Evolutionary conservation across 192 early-diverging fungal species (phyloP), one percentile per base, ranked within the genome.

Genomic region (Mortierella antarctica): DNA sequence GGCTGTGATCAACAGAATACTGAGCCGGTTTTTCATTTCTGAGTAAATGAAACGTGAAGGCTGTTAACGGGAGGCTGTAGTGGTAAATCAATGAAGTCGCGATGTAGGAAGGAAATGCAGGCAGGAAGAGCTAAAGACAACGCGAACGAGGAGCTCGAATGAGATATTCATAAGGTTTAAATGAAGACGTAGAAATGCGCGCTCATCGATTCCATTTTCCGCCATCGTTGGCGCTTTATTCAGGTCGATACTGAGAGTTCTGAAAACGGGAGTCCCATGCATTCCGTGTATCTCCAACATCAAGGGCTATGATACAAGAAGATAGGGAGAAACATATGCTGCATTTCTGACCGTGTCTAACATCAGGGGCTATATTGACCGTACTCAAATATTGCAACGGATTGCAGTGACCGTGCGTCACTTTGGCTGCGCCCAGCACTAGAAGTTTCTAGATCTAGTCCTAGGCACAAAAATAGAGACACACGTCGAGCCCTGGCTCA

Each of bases 161-260:
- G n/a, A 20, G n/a, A 55, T 55, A 6, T 55, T 55, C 53, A 6
- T 6, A 17, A 17, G 53, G 53, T 55, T 55, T 55, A 55, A 55
- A 55, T 55, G 15, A 55, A 11, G 53, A 55, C 14, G 21, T 18
- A 55, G 53, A 55, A 55, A 55, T 55, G 53, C 53, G 53, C 53
- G 15, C 53, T 18, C 53, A 55, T 18, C 53, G 21, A 55, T 55
- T 17, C n/a, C n/a, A n/a, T n/a, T n/a, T n/a, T n/a, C n/a, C n/a
- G 53, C 15, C 53, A 55, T 55, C 15, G 15, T 55, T 20, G 7
- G 53, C 15, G 53, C 53, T n/a, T n/a, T 55, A 55, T 55, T 55
- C 53, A 55, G 21, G 53, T 17, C 7, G n/a, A 55, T 55, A 55
- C 8, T n/a, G n/a, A n/a, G n/a, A n/a, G n/a, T n/a, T n/a, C n/a